Evolutionary conservation across 2,329 filamentous ascomycete species (phyloP).

Genomic region (Exophiala xenobiotica): DNA sequence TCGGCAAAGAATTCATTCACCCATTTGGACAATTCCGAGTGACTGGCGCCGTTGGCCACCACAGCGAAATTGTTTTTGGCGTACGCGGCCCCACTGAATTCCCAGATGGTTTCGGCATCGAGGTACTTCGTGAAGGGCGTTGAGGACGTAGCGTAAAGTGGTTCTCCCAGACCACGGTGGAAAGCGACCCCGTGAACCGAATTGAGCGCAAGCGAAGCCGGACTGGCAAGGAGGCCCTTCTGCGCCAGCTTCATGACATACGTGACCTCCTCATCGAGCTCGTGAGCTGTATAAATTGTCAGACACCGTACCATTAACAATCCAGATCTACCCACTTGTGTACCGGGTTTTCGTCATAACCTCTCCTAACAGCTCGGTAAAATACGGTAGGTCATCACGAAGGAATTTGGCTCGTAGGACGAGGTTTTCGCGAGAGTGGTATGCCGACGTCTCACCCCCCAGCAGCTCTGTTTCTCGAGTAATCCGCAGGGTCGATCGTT

Average conservation of each 20-base stretch:
- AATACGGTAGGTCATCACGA: conserved; percentile 93
- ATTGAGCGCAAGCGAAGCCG: conserved; percentile 74
- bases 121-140: conserved; percentile 78
- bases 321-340: conserved; percentile 50
- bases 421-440: conserved; percentile 90
- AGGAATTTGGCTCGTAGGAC: conserved; percentile 94
- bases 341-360: conserved; percentile 87
- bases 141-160: conserved; percentile 70
- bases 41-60: conserved; percentile 81
- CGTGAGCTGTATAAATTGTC: conserved; percentile 65
- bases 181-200: conserved; percentile 84
- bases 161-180: conserved; percentile 84
- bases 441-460: conserved; percentile 81
- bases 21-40: conserved; percentile 80
- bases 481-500: conserved; percentile 87
- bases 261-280: conserved; percentile 85
- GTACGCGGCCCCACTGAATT: conserved; percentile 77
- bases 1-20: conserved; percentile 86
- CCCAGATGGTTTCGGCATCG: conserved; percentile 69
- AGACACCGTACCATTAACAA: background rate
- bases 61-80: conserved; percentile 87
- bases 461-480: conserved; percentile 93
- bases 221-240: conserved; percentile 63
- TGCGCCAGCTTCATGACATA: conserved; percentile 75
- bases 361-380: conserved; percentile 91